Conservation (phyloP, 768 basidiomycete species). For the Albatrellus ellisii region DNA sequence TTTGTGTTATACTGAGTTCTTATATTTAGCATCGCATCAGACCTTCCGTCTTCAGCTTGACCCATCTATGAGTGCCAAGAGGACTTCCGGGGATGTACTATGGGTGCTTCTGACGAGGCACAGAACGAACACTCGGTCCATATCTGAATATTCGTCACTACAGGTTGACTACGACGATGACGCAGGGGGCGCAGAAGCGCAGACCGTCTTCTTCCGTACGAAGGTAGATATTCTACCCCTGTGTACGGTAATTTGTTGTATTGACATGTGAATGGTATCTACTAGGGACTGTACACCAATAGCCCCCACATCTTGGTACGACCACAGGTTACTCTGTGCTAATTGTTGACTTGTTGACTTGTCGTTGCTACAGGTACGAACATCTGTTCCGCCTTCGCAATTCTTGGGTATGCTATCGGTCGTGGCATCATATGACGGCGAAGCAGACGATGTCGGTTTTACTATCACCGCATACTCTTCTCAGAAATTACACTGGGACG, state of each 20-base stretch:
- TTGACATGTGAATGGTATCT: background rate
- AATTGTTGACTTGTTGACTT: background rate
- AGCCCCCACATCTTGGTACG: constrained; percentile 12
- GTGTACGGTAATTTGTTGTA: too few relatives aligned
- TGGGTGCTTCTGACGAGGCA: constrained; percentile 82
- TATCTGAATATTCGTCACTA: constrained; percentile 58
- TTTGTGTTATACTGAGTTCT: background rate
- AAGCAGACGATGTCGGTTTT: constrained; percentile 45
- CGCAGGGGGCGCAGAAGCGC: background rate
- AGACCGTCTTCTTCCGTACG: too few relatives aligned
- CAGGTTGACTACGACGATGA: constrained; percentile 30
- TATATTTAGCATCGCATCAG: constrained; percentile 23
- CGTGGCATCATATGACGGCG: constrained; percentile 58
- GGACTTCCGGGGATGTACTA: constrained; percentile 29
- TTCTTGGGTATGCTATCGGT: constrained; percentile 32
- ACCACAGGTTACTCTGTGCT: too few relatives aligned
- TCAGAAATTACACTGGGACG: constrained; percentile 17
- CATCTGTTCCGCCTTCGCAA: constrained; percentile 5
- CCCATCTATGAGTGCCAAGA: background rate
- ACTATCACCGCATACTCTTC: constrained; percentile 50
- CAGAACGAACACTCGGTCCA: constrained; percentile 40
- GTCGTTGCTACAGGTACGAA: constrained; percentile 10
- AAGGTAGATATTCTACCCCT: too few relatives aligned
- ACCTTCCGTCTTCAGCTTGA: constrained; percentile 29
- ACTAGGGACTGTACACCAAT: constrained; percentile 11